Evolutionary conservation across 2,329 filamentous ascomycete species (phyloP).

Genomic region (Ceratocystis alfenasii): DNA sequence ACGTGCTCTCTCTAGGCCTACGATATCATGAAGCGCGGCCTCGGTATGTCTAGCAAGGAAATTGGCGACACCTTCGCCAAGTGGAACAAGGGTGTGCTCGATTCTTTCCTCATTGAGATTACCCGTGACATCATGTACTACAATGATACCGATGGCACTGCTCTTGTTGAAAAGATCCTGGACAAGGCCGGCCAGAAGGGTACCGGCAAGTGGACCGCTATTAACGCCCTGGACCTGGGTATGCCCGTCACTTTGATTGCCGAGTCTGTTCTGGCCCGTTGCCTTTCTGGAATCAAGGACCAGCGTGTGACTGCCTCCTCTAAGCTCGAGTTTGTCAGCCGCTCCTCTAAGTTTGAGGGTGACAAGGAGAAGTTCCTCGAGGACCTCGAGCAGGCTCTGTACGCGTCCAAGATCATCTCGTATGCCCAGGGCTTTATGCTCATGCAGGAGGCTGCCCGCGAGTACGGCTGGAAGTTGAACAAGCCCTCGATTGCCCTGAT

Average conservation of each 20-base stretch:
- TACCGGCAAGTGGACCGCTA: constrained; percentile 99
- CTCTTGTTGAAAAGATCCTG: constrained; percentile 96
- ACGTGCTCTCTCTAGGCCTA: constrained; percentile 57
- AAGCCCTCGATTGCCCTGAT: constrained; percentile 99
- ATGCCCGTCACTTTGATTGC: constrained; percentile 98
- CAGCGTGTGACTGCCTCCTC: constrained; percentile 75
- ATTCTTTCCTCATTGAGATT: constrained; percentile 99
- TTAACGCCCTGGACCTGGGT: constrained; percentile 95
- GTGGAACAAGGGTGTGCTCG: constrained; percentile 98
- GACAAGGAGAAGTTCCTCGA: constrained; percentile 89
- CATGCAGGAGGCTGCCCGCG: constrained; percentile 94
- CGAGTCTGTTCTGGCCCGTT: constrained; percentile 90
- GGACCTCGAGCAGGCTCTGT: constrained; percentile 96
- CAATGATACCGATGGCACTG: constrained; percentile 84
- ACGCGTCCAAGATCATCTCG: constrained; percentile 99
- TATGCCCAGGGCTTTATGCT: constrained; percentile 99
- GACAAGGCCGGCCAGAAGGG: constrained; percentile 98
- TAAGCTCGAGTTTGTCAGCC: constrained; percentile 63
- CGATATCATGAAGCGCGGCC: constrained; percentile 98
- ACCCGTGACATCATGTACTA: constrained; percentile 97
- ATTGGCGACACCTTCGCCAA: constrained; percentile 87
- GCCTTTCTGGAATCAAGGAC: constrained; percentile 84
- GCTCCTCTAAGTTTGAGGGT: constrained; percentile 65
- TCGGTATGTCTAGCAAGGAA: constrained; percentile 80
- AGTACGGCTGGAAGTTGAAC: constrained; percentile 98